A percentile compares a stretch with the other conserved stretches of the same genome.
Conservation (phyloP, 305 asterid genomes). For the Fraxinus baroniana region DNA sequence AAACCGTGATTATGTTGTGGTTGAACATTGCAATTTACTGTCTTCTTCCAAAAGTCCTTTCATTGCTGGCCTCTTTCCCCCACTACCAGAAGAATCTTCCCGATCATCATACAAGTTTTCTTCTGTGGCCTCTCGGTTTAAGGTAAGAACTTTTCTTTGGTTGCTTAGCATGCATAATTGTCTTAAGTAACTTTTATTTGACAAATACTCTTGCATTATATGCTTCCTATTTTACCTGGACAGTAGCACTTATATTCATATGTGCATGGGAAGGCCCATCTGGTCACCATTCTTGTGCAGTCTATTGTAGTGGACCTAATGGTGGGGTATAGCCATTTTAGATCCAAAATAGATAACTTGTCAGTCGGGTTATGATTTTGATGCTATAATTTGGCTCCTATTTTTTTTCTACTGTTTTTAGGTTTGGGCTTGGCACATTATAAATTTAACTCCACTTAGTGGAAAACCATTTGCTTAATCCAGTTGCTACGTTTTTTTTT, state of each 20-base stretch:
- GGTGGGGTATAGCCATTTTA: not conserved
- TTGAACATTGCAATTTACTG: conserved; percentile 87
- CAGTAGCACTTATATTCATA: not conserved
- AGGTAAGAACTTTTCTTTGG: conserved; percentile 46
- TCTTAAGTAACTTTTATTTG: not conserved
- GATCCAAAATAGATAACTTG: not conserved
- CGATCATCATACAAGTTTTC: conserved; percentile 97
- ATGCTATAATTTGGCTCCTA: not conserved
- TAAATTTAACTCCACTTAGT: not conserved
- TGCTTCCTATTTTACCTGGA: not conserved
- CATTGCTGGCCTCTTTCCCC: conserved; percentile 77
- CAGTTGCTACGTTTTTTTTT: not conserved
- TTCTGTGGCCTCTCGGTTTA: conserved; percentile 93
- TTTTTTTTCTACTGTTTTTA: not conserved
- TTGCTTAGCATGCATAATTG: not conserved
- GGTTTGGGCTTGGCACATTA: not conserved
- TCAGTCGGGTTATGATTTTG: not conserved
- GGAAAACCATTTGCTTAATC: not conserved
- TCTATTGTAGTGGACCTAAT: not conserved
- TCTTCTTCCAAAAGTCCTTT: conserved; percentile 84
- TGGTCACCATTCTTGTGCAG: not conserved
- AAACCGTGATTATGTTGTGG: conserved; percentile 96
- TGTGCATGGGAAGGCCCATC: not conserved
- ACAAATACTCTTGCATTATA: not conserved
- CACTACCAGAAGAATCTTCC: conserved; percentile 82